Evolutionary conservation across 2,329 filamentous ascomycete species (phyloP), one percentile per base, ranked within the genome.

Genomic region (Tolypocladium cylindrosporum): DNA sequence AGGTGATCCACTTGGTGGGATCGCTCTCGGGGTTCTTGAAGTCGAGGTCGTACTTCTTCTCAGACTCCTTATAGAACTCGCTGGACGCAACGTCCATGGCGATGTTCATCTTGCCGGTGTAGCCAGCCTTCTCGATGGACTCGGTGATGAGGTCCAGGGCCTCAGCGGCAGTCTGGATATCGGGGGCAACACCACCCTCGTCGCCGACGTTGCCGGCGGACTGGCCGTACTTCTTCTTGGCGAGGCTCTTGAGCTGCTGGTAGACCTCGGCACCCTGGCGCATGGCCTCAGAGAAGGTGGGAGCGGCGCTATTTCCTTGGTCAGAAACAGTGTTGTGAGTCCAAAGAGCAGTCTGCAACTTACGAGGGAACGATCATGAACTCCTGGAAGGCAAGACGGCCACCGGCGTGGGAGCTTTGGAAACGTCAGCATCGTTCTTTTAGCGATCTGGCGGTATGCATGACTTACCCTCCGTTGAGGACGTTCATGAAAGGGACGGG

Each of bases 21-120:
- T 99, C 94, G 75, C 89, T 94, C 64, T 97, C 88, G 71, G 94
- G 93, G 87, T 99, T 99, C 90, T 99, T 97, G 90, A 97, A 99
- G 88, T 97, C 94, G 65, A 99, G 85, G 74, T 99, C 94, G 85
- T 99, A 99, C 85, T 97, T 97, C 89, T 97, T 97, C 75, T 80
- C 93, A 56, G 94, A 90, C 70, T 81, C 77, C 83, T 97, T 97
- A 89, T 99, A 99, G 85, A 99, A 99, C 79, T 99, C 94, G 82
- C 90, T 96, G 65, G 94, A 97, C 65, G 94, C 94, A 74, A 97
- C 93, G 72, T 99, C 94, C 91, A 99, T 96, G 74, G 94, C 94
- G 70, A 99, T 99, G 77, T 96, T 90, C 76, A 99, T 87, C 84
- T 94, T 82, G 77, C 93, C 94, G 60, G 89, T 91, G 84, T 99